These are phyloP conservation scores for Nicotiana undulata DNA, from an alignment of 257 asterid genomes.

Conservation along the genomic window DNA sequence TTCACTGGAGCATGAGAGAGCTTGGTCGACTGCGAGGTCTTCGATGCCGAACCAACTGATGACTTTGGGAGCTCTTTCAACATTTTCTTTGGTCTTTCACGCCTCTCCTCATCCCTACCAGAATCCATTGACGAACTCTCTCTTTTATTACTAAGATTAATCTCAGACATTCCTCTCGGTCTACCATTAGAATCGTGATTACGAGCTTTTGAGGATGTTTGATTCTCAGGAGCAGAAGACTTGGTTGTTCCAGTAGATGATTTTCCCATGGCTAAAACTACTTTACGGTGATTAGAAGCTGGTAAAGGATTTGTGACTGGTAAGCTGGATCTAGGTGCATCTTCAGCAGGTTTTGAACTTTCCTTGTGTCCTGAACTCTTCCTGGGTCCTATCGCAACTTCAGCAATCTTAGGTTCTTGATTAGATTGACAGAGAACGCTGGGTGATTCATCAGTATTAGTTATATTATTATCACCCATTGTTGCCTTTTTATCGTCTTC, in stretches of 20 bases:
- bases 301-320: constrained; percentile 27
- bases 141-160: constrained; percentile 30
- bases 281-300: constrained; percentile 40
- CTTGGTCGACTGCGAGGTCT: constrained; percentile 42
- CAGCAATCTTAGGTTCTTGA: constrained; percentile 37
- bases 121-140: constrained; percentile 36
- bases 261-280: constrained; percentile 38
- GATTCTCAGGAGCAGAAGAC: constrained; percentile 33
- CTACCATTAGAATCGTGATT: constrained; percentile 31
- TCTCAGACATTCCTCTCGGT: constrained; percentile 42
- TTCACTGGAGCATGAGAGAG: constrained; percentile 47
- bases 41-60: constrained; percentile 26
- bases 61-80: constrained; percentile 54
- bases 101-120: constrained; percentile 44
- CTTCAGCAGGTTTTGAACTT: constrained; percentile 41
- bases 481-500: constrained; percentile 29
- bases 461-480: constrained; percentile 25
- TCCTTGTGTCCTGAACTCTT: constrained; percentile 37
- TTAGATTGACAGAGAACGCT: constrained; percentile 26
- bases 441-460: constrained; percentile 39
- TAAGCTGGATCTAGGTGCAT: constrained; percentile 31
- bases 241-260: constrained; percentile 32
- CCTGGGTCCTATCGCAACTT: constrained; percentile 39
- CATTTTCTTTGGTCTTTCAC: constrained; percentile 51
- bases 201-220: constrained; percentile 21